Evolutionary conservation across 768 basidiomycete species (phyloP).

Genomic region (Paxillus rubicundulus): DNA sequence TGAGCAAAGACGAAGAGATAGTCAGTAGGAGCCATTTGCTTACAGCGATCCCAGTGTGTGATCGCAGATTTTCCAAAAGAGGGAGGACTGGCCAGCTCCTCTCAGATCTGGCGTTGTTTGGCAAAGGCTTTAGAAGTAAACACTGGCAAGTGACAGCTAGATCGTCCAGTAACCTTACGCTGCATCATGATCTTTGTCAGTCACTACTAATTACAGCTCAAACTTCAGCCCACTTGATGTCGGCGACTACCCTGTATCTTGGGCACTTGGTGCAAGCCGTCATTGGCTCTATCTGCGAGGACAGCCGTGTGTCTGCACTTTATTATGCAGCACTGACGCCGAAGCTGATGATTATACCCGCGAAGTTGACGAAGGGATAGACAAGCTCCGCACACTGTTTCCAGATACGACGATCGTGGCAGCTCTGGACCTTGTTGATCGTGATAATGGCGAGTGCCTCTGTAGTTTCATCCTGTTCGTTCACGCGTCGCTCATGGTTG

Average conservation of each 20-base stretch:
- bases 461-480: neutral
- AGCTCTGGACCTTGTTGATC: conserved; percentile 76
- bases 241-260: conserved; percentile 15
- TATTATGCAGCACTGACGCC: neutral
- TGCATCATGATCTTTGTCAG: too few species aligned
- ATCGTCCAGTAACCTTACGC: too few species aligned
- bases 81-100: neutral
- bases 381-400: conserved; percentile 54
- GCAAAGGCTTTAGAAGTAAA: conserved; percentile 9
- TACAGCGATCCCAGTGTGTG: neutral
- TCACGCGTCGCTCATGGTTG: neutral
- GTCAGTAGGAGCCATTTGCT: conserved; percentile 22
- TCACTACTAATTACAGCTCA: too few species aligned
- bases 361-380: conserved; percentile 52
- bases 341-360: neutral
- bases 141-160: too few species aligned
- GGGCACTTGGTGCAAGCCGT: conserved; percentile 30
- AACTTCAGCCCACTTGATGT: conserved; percentile 11
- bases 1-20: conserved; percentile 80
- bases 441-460: conserved; percentile 52
- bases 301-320: conserved; percentile 27
- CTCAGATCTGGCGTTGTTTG: conserved; percentile 13
- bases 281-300: conserved; percentile 32
- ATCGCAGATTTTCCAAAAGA: neutral
- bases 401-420: conserved; percentile 63